Conservation (phyloP, 2,329 filamentous ascomycete species). For the Aspergillus awamori region DNA sequence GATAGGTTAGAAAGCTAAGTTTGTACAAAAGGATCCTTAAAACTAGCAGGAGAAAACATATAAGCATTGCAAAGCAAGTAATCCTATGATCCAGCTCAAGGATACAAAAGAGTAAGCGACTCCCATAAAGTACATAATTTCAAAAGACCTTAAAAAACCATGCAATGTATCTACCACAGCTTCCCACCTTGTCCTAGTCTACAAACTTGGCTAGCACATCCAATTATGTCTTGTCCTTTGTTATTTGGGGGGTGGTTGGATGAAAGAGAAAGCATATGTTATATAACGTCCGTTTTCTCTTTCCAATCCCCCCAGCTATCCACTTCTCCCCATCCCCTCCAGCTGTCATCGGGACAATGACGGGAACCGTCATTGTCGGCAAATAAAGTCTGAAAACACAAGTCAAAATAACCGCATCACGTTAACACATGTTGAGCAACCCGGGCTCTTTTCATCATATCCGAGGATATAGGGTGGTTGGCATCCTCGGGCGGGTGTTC, state of each 20-base stretch:
- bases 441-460: neutral
- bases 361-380: neutral
- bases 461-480: neutral
- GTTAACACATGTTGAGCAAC: slow-evolving; percentile 7
- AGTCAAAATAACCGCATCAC: slow-evolving; percentile 7
- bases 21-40: neutral
- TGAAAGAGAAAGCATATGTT: slow-evolving; percentile 1
- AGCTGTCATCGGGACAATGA: slow-evolving; percentile 2
- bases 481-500: slow-evolving; percentile 17
- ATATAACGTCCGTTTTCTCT: neutral
- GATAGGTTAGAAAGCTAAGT: too few species aligned
- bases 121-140: slow-evolving; percentile 30
- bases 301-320: neutral
- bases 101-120: slow-evolving; percentile 15
- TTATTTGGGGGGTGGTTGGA: neutral
- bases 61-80: slow-evolving; percentile 24
- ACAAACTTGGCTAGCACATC: slow-evolving; percentile 14
- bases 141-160: slow-evolving; percentile 20
- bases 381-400: slow-evolving; percentile 1
- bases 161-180: slow-evolving; percentile 29
- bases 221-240: slow-evolving; percentile 2
- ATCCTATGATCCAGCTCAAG: slow-evolving; percentile 22
- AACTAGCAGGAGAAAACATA: slow-evolving; percentile 11
- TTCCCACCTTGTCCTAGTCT: slow-evolving; percentile 16
- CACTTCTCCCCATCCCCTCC: neutral